Evolutionary conservation across 2,329 filamentous ascomycete species (phyloP).

Genomic region (Fusarium stilboides): DNA sequence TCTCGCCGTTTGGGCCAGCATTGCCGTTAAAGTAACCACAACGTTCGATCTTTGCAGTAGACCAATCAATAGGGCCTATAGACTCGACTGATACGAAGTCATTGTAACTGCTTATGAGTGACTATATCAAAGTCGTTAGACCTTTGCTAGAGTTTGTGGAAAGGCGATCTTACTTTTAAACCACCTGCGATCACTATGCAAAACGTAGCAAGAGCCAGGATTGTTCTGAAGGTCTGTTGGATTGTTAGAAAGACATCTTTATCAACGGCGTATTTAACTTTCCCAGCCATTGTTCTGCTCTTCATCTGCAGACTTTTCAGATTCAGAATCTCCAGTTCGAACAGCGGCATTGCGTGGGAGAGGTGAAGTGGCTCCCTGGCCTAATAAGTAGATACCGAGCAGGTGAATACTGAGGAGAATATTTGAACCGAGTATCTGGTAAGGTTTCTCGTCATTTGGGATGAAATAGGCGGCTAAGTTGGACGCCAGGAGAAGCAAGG

Average conservation of each 20-base stretch:
- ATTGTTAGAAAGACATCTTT: fast-evolving
- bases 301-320: neutral
- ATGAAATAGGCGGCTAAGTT: neutral
- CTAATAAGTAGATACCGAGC: constrained; percentile 6
- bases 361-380: neutral
- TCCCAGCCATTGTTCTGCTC: neutral
- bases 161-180: neutral
- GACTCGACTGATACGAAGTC: fast-evolving
- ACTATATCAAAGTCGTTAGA: neutral
- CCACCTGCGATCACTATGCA: neutral
- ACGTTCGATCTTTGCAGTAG: neutral
- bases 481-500: neutral
- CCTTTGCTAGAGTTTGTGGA: fast-evolving
- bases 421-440: neutral
- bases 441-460: neutral
- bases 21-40: neutral
- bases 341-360: neutral
- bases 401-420: neutral
- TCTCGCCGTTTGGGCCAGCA: neutral
- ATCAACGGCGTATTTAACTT: neutral
- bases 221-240: neutral
- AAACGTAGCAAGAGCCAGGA: neutral
- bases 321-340: neutral
- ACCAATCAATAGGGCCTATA: neutral
- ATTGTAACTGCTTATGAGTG: neutral